Conservation (phyloP, 2,329 filamentous ascomycete species). For the Exophiala sideris region DNA sequence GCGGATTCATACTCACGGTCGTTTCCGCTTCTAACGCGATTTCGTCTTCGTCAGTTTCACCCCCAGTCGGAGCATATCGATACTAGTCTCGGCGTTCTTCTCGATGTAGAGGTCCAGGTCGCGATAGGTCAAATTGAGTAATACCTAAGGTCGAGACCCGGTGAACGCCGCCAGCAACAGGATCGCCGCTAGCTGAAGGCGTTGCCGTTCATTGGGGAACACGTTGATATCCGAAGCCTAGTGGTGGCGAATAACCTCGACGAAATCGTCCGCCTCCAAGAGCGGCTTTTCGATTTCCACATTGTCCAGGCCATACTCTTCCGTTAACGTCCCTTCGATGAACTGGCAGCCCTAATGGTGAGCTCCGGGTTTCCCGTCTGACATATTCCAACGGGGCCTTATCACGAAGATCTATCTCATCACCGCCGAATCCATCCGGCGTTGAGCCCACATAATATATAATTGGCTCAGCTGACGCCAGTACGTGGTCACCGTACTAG, state of each 20-base stretch:
- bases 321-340: conserved; percentile 15
- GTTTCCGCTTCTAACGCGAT: conserved; percentile 13
- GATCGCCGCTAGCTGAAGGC: conserved; percentile 10
- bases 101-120: conserved; percentile 15
- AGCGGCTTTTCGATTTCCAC: conserved; percentile 15
- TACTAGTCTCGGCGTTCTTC: conserved; percentile 13
- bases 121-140: conserved; percentile 12
- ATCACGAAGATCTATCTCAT: conserved; percentile 15
- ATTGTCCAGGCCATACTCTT: conserved; percentile 16
- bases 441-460: conserved; percentile 9
- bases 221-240: conserved; percentile 14
- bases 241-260: conserved; percentile 13
- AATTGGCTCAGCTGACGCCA: conserved; percentile 14
- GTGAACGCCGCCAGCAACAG: conserved; percentile 15
- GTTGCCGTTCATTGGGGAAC: conserved; percentile 13
- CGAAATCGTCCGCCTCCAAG: conserved; percentile 13
- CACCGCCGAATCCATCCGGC: conserved; percentile 2
- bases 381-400: not conserved
- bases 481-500: conserved; percentile 13
- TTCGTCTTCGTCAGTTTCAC: conserved; percentile 16
- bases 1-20: conserved; percentile 4
- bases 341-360: conserved; percentile 4
- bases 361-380: not conserved
- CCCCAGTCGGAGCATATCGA: conserved; percentile 4
- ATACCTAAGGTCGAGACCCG: conserved; percentile 4